Evolutionary conservation across 2,329 filamentous ascomycete species (phyloP), one percentile per base, ranked within the genome.

Genomic region (Gaeumannomyces sp.): DNA sequence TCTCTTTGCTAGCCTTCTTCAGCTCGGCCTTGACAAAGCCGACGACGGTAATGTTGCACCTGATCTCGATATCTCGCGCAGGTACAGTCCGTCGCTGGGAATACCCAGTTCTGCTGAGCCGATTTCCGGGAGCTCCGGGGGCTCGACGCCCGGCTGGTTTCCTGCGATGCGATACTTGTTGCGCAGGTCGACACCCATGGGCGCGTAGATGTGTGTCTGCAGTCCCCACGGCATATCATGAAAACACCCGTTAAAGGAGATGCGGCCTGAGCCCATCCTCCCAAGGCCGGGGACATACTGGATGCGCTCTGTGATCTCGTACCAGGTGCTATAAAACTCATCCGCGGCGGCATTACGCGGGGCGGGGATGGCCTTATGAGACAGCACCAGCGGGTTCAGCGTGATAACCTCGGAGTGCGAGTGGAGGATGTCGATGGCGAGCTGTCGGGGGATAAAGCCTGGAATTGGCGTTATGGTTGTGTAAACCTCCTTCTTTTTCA

Each of bases 271-370:
- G 29, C 87, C 87, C 66, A 88, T 80, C 75, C 80, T 85, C 69
- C 88, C 88, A 64, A 89, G 77, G 45, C 88, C 88, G 0, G 88
- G 88, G 7, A 90, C 77, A 69, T 86, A 85, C 72, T 89, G 87
- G 66, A 91, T 87, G 70, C 86, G 83, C 79, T 91, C 83, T 65
- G 78, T 83, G 71, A 91, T 90, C 75, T 90, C 87, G 74, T 91
- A 91, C 88, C 88, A 91, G 35, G 88, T 89, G 67, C 86, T 86
- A 76, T 89, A 91, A 76, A 83, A 91, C 75, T 91, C 88, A 75
- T 91, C 88, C 69, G 86, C 78, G 65, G 85, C 82, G 68, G 88
- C 87, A 76, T 88, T 81, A 76, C 86, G 87, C 33, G 88, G 88
- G 1, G 88, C 86, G 64, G 86, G 79, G 73, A 90, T 88, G 66